These are phyloP conservation scores for Hermanozyma aechmeae DNA, from an alignment of 805 yeast genomes.

Conservation along the genomic window DNA sequence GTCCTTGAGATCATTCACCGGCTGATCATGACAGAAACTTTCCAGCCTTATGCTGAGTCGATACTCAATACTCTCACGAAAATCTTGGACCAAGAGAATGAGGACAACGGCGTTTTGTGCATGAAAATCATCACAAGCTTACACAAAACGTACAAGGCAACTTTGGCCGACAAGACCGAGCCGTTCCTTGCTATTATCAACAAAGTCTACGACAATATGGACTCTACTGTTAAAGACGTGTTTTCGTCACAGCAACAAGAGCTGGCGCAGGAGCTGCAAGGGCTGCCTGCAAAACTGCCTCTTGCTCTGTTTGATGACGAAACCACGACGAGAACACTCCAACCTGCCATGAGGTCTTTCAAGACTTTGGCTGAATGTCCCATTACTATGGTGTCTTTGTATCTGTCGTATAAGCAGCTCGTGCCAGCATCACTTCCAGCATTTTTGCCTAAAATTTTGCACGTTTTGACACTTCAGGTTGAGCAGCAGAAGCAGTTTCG, in stretches of 20 bases:
- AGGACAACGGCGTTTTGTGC: constrained; percentile 88
- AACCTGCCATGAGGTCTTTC: constrained; percentile 70
- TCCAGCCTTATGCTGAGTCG: constrained; percentile 58
- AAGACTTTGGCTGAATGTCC: constrained; percentile 95
- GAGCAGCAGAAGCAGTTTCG: constrained; percentile 51
- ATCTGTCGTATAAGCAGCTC: constrained; percentile 75
- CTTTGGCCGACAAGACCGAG: constrained; percentile 60
- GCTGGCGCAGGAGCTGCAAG: constrained; percentile 3
- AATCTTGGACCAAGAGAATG: constrained; percentile 71
- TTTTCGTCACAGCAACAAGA: constrained; percentile 31
- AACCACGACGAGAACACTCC: constrained; percentile 42
- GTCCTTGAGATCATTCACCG: constrained; percentile 74
- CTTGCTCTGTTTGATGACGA: constrained; percentile 36
- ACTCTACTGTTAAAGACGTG: constrained; percentile 59
- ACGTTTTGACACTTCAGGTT: constrained; percentile 67
- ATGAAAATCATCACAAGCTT: constrained; percentile 79
- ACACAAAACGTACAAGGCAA: constrained; percentile 73
- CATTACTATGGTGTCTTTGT: constrained; percentile 86
- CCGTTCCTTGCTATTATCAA: constrained; percentile 71
- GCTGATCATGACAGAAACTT: constrained; percentile 71
- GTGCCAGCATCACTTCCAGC: constrained; percentile 62
- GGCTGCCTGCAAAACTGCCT: constrained; percentile 9
- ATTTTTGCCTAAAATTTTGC: constrained; percentile 76
- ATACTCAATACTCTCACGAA: constrained; percentile 52
- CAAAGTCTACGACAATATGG: constrained; percentile 71